A percentile compares a stretch with the other conserved stretches of the same genome.
Conservation (phyloP, 2,329 filamentous ascomycete genomes). For the Lachnellula occidentalis region DNA sequence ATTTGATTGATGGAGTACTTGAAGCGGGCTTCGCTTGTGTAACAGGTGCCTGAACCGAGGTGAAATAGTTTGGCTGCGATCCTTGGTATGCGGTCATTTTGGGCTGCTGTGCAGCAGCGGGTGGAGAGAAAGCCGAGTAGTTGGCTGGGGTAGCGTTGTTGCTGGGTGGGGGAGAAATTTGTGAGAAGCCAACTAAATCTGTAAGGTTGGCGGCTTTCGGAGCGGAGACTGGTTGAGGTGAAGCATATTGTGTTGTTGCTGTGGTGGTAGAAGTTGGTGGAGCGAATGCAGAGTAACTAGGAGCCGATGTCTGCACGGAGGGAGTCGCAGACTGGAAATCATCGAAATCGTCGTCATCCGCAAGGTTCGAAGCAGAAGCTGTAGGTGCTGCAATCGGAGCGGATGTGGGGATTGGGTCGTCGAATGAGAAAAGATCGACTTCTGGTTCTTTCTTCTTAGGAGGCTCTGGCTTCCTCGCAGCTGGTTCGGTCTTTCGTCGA, state of each 20-base stretch:
- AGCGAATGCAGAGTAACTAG: constrained; percentile 34
- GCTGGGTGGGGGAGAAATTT: constrained; percentile 69
- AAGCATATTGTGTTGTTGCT: constrained; percentile 65
- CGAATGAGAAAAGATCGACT: constrained; percentile 87
- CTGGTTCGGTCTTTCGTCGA: constrained; percentile 39
- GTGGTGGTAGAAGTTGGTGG: constrained; percentile 46
- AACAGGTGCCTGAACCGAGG: constrained; percentile 58
- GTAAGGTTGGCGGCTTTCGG: constrained; percentile 75
- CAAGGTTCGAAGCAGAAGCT: constrained; percentile 39
- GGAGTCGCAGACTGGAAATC: constrained; percentile 89
- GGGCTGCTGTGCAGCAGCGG: constrained; percentile 38
- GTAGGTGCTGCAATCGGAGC: constrained; percentile 38
- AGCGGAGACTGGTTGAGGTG: constrained; percentile 79
- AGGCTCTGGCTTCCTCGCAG: constrained; percentile 59
- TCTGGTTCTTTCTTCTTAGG: constrained; percentile 84
- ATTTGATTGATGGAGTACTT: constrained; percentile 37
- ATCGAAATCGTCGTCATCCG: constrained; percentile 90
- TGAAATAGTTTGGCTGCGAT: constrained; percentile 88
- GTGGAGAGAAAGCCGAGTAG: constrained; percentile 57
- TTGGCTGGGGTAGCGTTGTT: constrained; percentile 50
- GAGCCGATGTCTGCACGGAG: constrained; percentile 39
- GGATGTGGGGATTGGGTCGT: constrained; percentile 58
- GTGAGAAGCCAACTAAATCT: constrained; percentile 73
- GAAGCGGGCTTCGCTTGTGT: constrained; percentile 30
- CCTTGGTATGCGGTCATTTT: constrained; percentile 63